phyloP scores from a whole-genome alignment of 805 yeast genomes.

The Candida pseudofarinosa region DNA sequence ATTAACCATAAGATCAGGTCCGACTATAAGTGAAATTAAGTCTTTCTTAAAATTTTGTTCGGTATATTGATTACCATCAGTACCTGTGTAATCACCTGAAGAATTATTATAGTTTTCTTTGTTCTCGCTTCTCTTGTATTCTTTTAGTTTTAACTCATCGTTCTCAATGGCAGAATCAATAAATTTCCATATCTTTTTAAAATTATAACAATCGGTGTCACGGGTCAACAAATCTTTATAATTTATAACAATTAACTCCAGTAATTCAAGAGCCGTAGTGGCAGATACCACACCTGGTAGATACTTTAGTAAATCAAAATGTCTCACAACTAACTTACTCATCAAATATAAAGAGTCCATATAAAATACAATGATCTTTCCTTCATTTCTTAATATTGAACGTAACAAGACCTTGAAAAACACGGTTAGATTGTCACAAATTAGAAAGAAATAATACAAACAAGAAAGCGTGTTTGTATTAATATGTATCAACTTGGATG shows the following conservation, averaged over 20 bases:
- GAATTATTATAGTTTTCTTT: neutral
- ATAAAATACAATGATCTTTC: slow-evolving; percentile 35
- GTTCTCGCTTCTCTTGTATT: neutral
- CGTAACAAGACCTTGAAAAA: slow-evolving; percentile 35
- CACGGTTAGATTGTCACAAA: slow-evolving; percentile 39
- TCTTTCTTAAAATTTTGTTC: slow-evolving; percentile 22
- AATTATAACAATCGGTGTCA: slow-evolving; percentile 31
- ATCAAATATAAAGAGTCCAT: slow-evolving; percentile 39
- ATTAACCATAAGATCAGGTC: slow-evolving; percentile 7
- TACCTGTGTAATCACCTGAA: neutral
- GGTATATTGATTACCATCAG: slow-evolving; percentile 1
- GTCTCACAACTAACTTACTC: slow-evolving; percentile 26
- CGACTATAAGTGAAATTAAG: slow-evolving; percentile 17
- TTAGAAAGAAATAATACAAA: slow-evolving; percentile 30
- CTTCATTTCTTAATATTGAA: slow-evolving; percentile 34
- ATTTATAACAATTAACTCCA: slow-evolving; percentile 27
- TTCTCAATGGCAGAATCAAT: slow-evolving; percentile 25
- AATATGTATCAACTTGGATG: slow-evolving; percentile 34
- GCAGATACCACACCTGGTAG: slow-evolving; percentile 28
- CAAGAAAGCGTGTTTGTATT: slow-evolving; percentile 25
- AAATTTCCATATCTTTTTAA: slow-evolving; percentile 32
- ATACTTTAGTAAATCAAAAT: slow-evolving; percentile 30
- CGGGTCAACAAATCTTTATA: slow-evolving; percentile 32
- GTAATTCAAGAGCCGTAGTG: slow-evolving; percentile 31
- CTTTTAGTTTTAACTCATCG: neutral